Percentiles rank a stretch among this genome's conserved stretches.
phyloP scores from a whole-genome alignment of 2,329 filamentous ascomycete genomes.

The Neophaeococcomyces aloes region DNA sequence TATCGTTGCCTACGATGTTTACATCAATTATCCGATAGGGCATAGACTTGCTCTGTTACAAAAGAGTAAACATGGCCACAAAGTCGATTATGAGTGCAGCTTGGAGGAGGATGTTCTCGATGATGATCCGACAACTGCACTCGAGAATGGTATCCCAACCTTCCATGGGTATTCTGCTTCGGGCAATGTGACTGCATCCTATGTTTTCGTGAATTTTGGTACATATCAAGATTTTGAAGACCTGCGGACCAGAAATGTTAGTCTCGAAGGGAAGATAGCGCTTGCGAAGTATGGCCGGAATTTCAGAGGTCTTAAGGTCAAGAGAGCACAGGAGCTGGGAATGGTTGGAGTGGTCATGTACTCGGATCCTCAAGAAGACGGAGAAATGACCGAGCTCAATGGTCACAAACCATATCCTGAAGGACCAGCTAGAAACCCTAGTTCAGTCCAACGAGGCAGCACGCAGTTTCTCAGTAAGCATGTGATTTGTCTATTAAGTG shows the following conservation, averaged over 20 bases:
- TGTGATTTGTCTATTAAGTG: constrained; percentile 4
- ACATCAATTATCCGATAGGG: constrained; percentile 65
- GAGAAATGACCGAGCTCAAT: constrained; percentile 67
- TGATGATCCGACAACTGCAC: constrained; percentile 67
- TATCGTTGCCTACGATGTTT: constrained; percentile 63
- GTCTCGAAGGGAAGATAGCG: constrained; percentile 73
- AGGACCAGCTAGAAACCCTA: constrained; percentile 77
- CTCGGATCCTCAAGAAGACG: constrained; percentile 82
- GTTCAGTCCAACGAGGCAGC: constrained; percentile 81
- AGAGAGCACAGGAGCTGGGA: constrained; percentile 80
- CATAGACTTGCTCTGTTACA: constrained; percentile 59
- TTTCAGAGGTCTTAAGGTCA: constrained; percentile 85
- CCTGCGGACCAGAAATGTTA: constrained; percentile 61
- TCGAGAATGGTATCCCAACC: constrained; percentile 65
- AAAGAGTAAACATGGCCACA: constrained; percentile 32
- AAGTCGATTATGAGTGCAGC: constrained; percentile 65
- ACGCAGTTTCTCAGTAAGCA: constrained; percentile 65
- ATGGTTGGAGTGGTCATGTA: constrained; percentile 81
- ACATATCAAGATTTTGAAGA: constrained; percentile 80
- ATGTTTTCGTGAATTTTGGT: constrained; percentile 86
- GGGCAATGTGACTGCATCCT: constrained; percentile 79
- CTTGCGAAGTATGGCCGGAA: constrained; percentile 75
- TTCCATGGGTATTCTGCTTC: constrained; percentile 93
- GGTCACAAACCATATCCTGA: constrained; percentile 70
- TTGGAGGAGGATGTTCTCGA: constrained; percentile 75